Evolutionary conservation across 192 early-diverging fungal species (phyloP), one percentile per base, ranked within the genome.

Genomic region (Fimicolochytrium jonesii): DNA sequence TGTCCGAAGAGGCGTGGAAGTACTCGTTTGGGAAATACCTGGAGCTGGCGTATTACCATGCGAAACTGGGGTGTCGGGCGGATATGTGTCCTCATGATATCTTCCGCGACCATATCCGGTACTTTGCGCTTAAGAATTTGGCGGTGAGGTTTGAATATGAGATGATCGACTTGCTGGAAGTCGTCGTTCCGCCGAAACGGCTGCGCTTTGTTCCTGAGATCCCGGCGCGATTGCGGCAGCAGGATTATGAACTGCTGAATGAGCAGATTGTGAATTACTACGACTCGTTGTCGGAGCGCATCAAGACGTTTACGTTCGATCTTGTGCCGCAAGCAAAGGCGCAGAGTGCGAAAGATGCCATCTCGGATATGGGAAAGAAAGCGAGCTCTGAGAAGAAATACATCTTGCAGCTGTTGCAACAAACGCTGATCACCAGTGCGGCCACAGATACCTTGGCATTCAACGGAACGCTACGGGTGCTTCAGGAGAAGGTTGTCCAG

Each of bases 11-110:
- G 39, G 84, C 90, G 18, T 92, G 90, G 88, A 89, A 91, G 42
- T 95, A 92, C 63, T 99, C 96, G 9, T 95, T 97, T 78, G 96
- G 93, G 50, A 99, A 99, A 74, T 99, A 90, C 66, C 71, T 99
- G 22, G 96, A 99, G 68, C 71, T 92, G 6, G 83, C 89, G 0
- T 91, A 96, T 48, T 95, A 99, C 72, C 87, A 89, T 71, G 74
- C 70, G 18, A 71, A 69, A 9, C 68, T 92, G 4, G 65, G 60
- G 6, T 88, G 85, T 23, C 80, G 88, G 13, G 79, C 87, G 4
- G 76, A 82, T 58, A 73, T 86, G 26, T 98, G 95, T 56, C 70
- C 82, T 0, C 95, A 98, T 61, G 86, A 92, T 46, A 74, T 94
- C 43, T 82, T 87, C 61, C 81, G 81, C 4, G 81, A 95, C 42